Base-by-base conservation (phyloP, 1,284 basidiomycete species). In the Puccinia sorghi region DNA sequence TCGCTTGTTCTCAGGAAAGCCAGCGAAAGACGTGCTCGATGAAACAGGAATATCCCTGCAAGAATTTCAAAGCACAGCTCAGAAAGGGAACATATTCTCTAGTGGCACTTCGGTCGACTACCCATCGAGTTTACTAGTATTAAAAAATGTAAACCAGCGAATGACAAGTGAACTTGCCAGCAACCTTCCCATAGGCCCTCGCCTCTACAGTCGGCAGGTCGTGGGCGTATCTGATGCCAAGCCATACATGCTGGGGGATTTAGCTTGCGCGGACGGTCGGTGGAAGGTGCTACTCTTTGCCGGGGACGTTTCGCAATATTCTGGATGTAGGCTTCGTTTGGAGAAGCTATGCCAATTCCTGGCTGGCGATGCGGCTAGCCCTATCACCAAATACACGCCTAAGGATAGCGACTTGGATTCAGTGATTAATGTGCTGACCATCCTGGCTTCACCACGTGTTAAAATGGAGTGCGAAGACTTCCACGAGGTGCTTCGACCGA, bases 1-100 rank as follows among this genome's bases (percentile, higher is more conserved):
- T 1, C 86, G 88, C 13, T 85, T 93, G 27, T 93, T 93, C 84
- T 92, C 91, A 20, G 90, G 89, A 63, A 92, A 92, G 84, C 90
- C 91, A 9, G 86, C 87, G 43, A 89, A 79, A 66, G 77, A 72
- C 37, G 77, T 72, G 15, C 69, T 79, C n/a, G 69, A 72, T 43
- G 46, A 78, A 63, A 43, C 66, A 22, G 75, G 75, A 0, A 71
- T 78, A 7, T 78, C 67, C 20, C 20, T 78, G 27, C 67, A 70
- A 41, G 75, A 78, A 52, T 78, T 78, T 63, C 75, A 78, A 41
- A 63, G 39, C 2, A 71, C 67, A n/a, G 37, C 71, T 7, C 61
- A 71, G 67, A 71, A 52, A 63, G 67, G 75, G 15, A 78, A 78
- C 15, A 46, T 71, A 4, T 80, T 80, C 37, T 57, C 61, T 13